Conservation (phyloP, 2,329 filamentous ascomycete species). For the Aspergillus fijiensis region DNA sequence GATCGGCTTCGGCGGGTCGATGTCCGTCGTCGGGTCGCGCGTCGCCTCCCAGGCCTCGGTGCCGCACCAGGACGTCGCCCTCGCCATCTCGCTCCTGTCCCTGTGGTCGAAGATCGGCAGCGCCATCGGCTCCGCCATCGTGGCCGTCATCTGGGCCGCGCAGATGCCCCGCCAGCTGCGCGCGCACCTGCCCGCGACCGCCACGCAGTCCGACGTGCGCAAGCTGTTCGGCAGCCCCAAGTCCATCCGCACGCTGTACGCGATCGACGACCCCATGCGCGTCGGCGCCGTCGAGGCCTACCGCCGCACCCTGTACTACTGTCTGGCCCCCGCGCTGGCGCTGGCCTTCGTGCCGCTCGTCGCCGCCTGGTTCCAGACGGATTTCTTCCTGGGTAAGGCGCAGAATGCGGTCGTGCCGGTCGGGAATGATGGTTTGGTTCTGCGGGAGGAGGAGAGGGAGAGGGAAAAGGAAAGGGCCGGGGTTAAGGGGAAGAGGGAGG, state of each 20-base stretch:
- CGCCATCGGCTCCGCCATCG: constrained; percentile 41
- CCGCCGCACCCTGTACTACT: no score
- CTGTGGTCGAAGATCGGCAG: constrained; percentile 45
- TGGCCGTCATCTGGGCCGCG: constrained; percentile 39
- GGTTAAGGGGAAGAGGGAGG: not conserved
- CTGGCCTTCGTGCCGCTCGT: not conserved
- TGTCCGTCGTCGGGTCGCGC: constrained; percentile 43
- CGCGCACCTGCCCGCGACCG: not conserved
- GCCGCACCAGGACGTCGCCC: constrained; percentile 45
- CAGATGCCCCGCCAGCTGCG: not conserved
- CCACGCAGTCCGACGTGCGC: not conserved
- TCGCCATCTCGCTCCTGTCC: constrained; percentile 37
- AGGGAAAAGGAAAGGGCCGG: not conserved
- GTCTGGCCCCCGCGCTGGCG: no score
- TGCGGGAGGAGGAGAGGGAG: not conserved
- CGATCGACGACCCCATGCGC: no score
- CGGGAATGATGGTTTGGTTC: not conserved
- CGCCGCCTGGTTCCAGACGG: not conserved
- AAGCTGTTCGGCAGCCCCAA: not conserved
- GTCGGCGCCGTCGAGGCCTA: no score
- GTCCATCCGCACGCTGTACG: no score
- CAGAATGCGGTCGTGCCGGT: not conserved
- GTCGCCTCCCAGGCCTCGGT: constrained; percentile 46
- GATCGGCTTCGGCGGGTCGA: constrained; percentile 36
- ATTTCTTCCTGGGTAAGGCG: not conserved